Percentiles rank a stretch among this genome's conserved stretches.
Evolutionary conservation across 106 monocot species (phyloP).

Genomic region (Phalaenopsis aphrodite): DNA sequence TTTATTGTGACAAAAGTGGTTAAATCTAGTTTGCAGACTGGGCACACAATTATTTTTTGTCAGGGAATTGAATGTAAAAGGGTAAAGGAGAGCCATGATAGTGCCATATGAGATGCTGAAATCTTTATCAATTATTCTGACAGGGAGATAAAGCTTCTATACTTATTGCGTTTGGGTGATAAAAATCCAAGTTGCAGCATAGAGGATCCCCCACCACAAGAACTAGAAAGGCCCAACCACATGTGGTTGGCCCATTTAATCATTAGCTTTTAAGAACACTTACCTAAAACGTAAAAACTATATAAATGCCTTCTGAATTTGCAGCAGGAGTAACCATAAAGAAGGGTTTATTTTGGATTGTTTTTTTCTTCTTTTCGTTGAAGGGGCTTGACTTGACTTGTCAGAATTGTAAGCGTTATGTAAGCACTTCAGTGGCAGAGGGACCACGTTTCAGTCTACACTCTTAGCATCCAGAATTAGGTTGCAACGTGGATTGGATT

Average conservation of each 20-base stretch:
- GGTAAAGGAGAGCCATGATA: neutral
- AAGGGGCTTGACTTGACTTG: no score
- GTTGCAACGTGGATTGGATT: no score
- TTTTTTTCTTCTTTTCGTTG: no score
- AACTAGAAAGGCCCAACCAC: slow-evolving; percentile 3
- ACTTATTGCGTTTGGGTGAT: neutral
- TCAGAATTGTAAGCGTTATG: no score
- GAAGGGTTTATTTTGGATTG: no score
- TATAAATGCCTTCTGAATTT: no score
- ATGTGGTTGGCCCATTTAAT: neutral
- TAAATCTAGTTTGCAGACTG: neutral
- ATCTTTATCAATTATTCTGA: slow-evolving; percentile 7
- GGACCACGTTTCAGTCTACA: no score
- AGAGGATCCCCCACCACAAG: neutral
- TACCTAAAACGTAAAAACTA: neutral
- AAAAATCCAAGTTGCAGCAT: neutral
- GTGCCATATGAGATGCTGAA: neutral
- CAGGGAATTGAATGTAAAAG: neutral
- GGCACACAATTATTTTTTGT: neutral
- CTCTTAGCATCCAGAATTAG: no score
- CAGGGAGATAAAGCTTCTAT: neutral
- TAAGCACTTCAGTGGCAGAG: no score
- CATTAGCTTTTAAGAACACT: neutral
- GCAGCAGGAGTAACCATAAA: no score
- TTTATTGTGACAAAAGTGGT: neutral